Conservation (phyloP, 768 basidiomycete genomes). For the Coprinellus aureogranulatus region DNA sequence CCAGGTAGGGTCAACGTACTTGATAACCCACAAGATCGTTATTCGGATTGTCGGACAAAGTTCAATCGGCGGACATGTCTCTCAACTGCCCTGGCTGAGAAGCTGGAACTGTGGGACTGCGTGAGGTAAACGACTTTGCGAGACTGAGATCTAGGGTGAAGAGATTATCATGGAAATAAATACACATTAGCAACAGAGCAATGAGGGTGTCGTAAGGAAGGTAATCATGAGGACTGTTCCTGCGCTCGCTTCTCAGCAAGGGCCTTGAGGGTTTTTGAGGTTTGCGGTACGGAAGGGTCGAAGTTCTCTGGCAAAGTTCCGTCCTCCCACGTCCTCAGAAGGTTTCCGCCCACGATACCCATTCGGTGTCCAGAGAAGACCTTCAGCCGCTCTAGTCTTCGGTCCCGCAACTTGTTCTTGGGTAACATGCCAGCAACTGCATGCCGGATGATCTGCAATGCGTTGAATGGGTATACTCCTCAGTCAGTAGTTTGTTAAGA, state of each 20-base stretch:
- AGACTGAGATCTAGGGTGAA: too few species aligned
- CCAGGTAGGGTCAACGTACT: too few species aligned
- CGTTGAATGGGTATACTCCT: background rate
- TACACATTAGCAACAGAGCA: background rate
- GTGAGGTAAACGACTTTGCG: too few species aligned
- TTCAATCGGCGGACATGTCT: too few species aligned
- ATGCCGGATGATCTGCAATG: constrained; percentile 80
- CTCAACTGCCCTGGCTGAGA: too few species aligned
- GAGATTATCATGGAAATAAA: too few species aligned
- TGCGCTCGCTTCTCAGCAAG: constrained; percentile 24
- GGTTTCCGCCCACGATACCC: constrained; percentile 73
- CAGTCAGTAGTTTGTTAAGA: background rate
- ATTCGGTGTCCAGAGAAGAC: constrained; percentile 82
- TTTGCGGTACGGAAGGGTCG: constrained; percentile 41
- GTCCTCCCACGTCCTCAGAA: constrained; percentile 82
- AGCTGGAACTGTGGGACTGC: too few species aligned
- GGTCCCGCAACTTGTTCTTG: constrained; percentile 92
- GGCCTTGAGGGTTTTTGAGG: constrained; percentile 35
- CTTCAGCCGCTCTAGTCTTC: constrained; percentile 81
- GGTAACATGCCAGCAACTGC: constrained; percentile 99
- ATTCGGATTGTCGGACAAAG: too few species aligned
- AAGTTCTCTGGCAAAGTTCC: constrained; percentile 59
- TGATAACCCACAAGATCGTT: too few species aligned
- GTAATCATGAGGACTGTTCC: background rate
- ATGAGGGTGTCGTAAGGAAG: background rate